These are phyloP conservation scores for Irineochytrium annulatum DNA, from an alignment of 192 early-diverging fungal species.

Conservation along the genomic window DNA sequence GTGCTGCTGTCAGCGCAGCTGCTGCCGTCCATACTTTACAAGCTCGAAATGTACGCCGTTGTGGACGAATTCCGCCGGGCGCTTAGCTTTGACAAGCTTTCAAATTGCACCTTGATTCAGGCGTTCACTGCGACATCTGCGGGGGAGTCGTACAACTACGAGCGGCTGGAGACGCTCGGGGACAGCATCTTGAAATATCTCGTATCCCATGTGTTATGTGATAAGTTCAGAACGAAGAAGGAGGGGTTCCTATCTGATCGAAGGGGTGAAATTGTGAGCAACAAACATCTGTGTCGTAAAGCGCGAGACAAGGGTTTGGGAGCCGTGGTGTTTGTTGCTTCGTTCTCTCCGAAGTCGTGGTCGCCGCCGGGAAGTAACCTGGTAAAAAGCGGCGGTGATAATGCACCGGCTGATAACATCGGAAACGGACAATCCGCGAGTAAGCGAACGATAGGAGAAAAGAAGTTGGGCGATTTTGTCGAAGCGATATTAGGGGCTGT, in stretches of 20 bases:
- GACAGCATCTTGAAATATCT: slow-evolving; percentile 84
- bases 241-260: slow-evolving; percentile 77
- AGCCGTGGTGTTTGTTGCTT: slow-evolving; percentile 54
- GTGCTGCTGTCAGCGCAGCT: slow-evolving; percentile 14
- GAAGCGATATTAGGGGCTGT: slow-evolving; percentile 77
- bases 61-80: slow-evolving; percentile 25
- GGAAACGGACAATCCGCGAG: too few species aligned
- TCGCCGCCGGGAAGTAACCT: slow-evolving; percentile 28
- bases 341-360: slow-evolving; percentile 50
- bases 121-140: slow-evolving; percentile 74
- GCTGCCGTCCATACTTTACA: slow-evolving; percentile 36
- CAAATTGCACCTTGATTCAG: slow-evolving; percentile 25
- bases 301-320: slow-evolving; percentile 54
- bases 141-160: slow-evolving; percentile 71
- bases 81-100: slow-evolving; percentile 17
- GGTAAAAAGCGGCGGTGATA: too few species aligned
- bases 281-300: slow-evolving; percentile 59
- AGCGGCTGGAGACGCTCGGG: slow-evolving; percentile 84
- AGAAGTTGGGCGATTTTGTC: slow-evolving; percentile 81
- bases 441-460: slow-evolving; percentile 54
- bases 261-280: slow-evolving; percentile 72
- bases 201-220: slow-evolving; percentile 63
- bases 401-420: too few species aligned
- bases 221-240: slow-evolving; percentile 59
- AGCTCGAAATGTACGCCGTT: slow-evolving; percentile 21